Base-by-base conservation (phyloP, 305 asterid species). In the Fraxinus platypoda region DNA sequence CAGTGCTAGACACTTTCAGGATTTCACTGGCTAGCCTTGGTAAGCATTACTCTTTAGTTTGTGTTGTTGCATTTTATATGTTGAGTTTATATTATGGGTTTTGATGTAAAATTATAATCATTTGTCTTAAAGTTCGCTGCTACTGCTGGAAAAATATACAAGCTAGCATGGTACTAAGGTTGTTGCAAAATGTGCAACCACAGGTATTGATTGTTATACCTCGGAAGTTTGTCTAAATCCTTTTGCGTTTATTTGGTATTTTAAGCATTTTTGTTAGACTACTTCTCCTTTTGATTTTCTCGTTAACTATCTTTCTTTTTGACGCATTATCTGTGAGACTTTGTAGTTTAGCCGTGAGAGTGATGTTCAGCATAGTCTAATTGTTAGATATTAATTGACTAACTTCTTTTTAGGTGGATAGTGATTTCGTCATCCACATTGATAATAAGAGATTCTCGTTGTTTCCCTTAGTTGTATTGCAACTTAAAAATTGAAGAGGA, bases 1-100 rank as follows among this genome's bases (percentile, higher is more conserved):
- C 90, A 37, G 31, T 89, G 84, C 91, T 90, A 78, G 92, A 89
- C 84, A 81, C 83, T 54, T 87, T 82, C 94, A 90, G 83, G 87
- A 85, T 64, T 77, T 74, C 17, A 82, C 90, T 75, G 89, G 85
- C 76, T 84, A 89, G 46, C 92, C 90, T 23, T 87, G 92, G 94
- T 90, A 83, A 81, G 85, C 71, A 26, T 81, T 35, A 74, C 70
- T 37, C 43, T 31, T 17, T 15, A 37, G 57, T 46, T 21, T 74
- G 28, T 38, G 9, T 33, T 46, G 31, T 43, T 46, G 54, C 17
- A 46, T 46, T 12, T 46, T 46, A 46, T 11, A 41, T 7, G 33
- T 37, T 74, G 37, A 57, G 13, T 57, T 8, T 19, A 57, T 57
- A 25, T 57, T 35, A 4, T 6, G 23, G 68, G 26, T 57, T 19